Evolutionary conservation across 2,329 filamentous ascomycete species (phyloP).

Genomic region (Phoma sp.): DNA sequence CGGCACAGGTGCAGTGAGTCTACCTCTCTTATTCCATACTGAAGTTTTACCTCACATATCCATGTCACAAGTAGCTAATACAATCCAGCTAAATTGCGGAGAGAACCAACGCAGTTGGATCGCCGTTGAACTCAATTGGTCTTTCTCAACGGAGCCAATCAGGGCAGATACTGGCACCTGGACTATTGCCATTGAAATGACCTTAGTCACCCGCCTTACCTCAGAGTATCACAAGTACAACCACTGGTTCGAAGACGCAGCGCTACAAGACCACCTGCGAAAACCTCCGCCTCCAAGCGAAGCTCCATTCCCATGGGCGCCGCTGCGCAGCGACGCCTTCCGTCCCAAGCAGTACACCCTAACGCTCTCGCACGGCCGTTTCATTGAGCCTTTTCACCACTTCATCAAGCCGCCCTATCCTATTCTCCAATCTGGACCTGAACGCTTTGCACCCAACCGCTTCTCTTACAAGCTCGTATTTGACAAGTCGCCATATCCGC

Average conservation of each 20-base stretch:
- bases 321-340: conserved; percentile 11
- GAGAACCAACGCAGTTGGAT: conserved; percentile 3
- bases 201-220: conserved; percentile 3
- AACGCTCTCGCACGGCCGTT: conserved; percentile 11
- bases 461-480: conserved; percentile 6
- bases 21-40: not conserved
- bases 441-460: conserved; percentile 5
- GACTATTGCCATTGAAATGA: not conserved
- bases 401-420: conserved; percentile 5
- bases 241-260: not conserved
- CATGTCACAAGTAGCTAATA: not conserved
- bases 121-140: conserved; percentile 2
- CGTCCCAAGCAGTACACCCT: conserved; percentile 14
- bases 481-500: conserved; percentile 15
- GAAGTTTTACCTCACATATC: not conserved
- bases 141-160: not conserved
- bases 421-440: conserved; percentile 1
- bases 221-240: not conserved
- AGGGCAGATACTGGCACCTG: not conserved
- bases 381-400: conserved; percentile 15
- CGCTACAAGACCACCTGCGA: conserved; percentile 9
- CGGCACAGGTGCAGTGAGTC: conserved; percentile 2
- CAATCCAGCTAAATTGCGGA: not conserved
- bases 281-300: conserved; percentile 13
- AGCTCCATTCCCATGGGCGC: conserved; percentile 16